Conservation (phyloP, 2,329 filamentous ascomycete species). For the Trichoderma pleuroti region DNA sequence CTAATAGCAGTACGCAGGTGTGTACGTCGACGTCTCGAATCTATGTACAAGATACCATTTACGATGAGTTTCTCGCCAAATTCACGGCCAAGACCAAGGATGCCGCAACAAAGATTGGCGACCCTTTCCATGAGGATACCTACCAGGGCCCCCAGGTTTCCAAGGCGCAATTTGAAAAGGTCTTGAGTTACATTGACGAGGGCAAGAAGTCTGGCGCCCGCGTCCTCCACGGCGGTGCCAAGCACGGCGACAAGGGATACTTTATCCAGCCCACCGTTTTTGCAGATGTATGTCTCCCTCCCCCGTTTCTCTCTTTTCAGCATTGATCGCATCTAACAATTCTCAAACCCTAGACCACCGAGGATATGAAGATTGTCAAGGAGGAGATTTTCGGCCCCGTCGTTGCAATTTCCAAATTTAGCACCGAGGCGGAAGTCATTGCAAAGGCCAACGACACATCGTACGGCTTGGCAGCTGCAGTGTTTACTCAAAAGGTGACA, state of each 20-base stretch:
- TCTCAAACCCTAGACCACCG: neutral
- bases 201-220: slow-evolving; percentile 72
- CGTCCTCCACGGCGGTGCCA: slow-evolving; percentile 62
- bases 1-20: neutral
- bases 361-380: slow-evolving; percentile 22
- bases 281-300: slow-evolving; percentile 41
- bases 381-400: slow-evolving; percentile 32
- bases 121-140: slow-evolving; percentile 20
- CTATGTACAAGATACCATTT: slow-evolving; percentile 36
- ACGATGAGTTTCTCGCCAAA: slow-evolving; percentile 27
- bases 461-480: slow-evolving; percentile 32
- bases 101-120: slow-evolving; percentile 22
- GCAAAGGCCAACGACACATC: slow-evolving; percentile 49
- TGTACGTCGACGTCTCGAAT: slow-evolving; percentile 31
- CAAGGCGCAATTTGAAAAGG: slow-evolving; percentile 57
- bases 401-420: slow-evolving; percentile 46
- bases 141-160: slow-evolving; percentile 46
- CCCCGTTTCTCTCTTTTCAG: too few relatives aligned
- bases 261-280: slow-evolving; percentile 71
- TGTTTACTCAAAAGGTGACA: slow-evolving; percentile 30
- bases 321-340: neutral
- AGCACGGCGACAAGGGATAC: slow-evolving; percentile 48
- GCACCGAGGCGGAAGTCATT: slow-evolving; percentile 49
- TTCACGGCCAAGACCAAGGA: slow-evolving; percentile 46
- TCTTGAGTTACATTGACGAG: slow-evolving; percentile 42